Percentiles rank a stretch among this genome's conserved stretches.
Conservation (phyloP, 73 alveolate genomes). For the Symbiodinium natans region DNA sequence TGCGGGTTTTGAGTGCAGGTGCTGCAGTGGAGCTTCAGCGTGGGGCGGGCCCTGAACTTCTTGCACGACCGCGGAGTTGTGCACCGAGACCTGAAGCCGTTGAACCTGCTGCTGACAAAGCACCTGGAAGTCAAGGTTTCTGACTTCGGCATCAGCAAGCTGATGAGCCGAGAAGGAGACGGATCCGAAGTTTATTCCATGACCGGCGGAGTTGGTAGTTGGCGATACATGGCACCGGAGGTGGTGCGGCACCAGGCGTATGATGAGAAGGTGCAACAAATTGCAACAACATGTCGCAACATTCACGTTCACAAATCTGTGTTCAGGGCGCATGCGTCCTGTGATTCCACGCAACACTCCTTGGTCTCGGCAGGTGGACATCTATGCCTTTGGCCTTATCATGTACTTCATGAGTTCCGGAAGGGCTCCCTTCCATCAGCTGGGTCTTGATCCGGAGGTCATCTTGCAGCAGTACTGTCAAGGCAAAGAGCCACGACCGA, state of each 20-base stretch:
- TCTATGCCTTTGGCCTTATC: not conserved
- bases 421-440: constrained; percentile 43
- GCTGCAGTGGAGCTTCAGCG: constrained; percentile 14
- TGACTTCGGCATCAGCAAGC: constrained; percentile 36
- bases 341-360: too few species aligned
- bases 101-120: constrained; percentile 69
- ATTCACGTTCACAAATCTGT: too few species aligned
- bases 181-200: not conserved
- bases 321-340: too few species aligned
- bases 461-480: constrained; percentile 29
- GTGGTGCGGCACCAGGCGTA: constrained; percentile 1
- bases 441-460: constrained; percentile 58
- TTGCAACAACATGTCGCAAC: too few species aligned
- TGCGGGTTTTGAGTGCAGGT: not conserved
- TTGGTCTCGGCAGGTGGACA: not conserved
- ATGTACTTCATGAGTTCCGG: constrained; percentile 50
- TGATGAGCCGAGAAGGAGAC: not conserved
- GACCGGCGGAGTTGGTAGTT: not conserved
- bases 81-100: constrained; percentile 56
- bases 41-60: constrained; percentile 32
- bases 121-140: constrained; percentile 52
- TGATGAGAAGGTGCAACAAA: not conserved
- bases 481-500: constrained; percentile 67
- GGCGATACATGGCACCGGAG: constrained; percentile 25
- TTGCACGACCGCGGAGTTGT: constrained; percentile 37